Base-by-base conservation (phyloP, 257 asterid genomes). In the Solanum acaule region DNA sequence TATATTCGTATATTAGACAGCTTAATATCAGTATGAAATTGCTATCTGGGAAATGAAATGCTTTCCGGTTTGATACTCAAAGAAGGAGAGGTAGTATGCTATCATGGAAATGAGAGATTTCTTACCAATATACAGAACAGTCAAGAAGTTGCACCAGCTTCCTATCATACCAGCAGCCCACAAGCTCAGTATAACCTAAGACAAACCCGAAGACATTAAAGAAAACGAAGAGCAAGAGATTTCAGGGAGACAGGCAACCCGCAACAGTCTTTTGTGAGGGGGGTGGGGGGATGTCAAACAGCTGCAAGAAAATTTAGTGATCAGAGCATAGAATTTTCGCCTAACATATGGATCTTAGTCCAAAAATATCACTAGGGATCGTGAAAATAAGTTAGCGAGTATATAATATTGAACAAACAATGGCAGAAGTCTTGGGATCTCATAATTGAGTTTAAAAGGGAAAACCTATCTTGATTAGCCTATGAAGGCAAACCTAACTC, bases 111-210 rank as follows among this genome's bases (percentile, higher is more conserved):
- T 67, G 35, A 44, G 34, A 13, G 65, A 89, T 49, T 16, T 56
- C 95, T 90, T 88, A 95, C 96, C 98, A 13, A 97, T 90, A 87
- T 93, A 97, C n/a, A 95, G 35, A 88, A 96, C 93, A n/a, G 98
- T 94, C 90, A 97, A 88, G 71, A 97, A 91, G 94, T 96, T 97
- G 95, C 93, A 97, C 95, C 98, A 97, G 96, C 94, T 94, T 91
- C 98, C 98, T 68, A 96, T 93, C 61, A 97, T 89, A 86, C 98
- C 98, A 90, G 94, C 98, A 77, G 92, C 94, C 90, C 87, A 93
- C 94, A 97, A 93, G 92, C 95, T 82, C 84, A 89, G 91, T 78
- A 91, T 77, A 88, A 91, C 95, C 99, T 95, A 92, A 83, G 91
- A 86, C 65, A 70, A 89, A 56, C 25, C 27, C 22, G 15, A 79